Base-by-base conservation (phyloP, 495 filamentous ascomycete species). In the Talaromyces stipitatus region DNA sequence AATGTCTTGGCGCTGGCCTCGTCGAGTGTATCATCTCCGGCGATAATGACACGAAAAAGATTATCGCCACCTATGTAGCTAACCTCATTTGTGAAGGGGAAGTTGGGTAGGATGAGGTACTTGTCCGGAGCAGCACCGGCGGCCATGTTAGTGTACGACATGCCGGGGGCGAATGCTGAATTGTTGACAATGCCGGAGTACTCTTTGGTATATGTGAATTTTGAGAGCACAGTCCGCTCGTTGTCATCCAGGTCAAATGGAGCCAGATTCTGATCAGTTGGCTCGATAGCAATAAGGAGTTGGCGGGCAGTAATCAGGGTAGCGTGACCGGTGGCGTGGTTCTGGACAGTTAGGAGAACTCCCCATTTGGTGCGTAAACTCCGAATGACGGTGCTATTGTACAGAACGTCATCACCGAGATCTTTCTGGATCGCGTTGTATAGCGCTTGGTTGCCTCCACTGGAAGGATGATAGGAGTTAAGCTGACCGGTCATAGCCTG, bases 211-310 rank as follows among this genome's bases (percentile, higher is more conserved):
- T 55, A 57, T 20, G 36, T 54, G 60, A 75, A 74, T 48, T 73
- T 65, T 8, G 54, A n/a, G 36, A 83, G 79, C 4, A 82, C 24
- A 0, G 16, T 11, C 0, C 33, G 24, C 56, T 83, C 79, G 14
- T 57, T 48, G 0, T 43, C 0, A 50, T 63, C 59, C 7, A 80
- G 69, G 54, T 72, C 67, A 48, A 76, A 72, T 6, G 61, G 57
- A 0, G 45, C 14, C 11, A 80, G 57, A 27, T 72, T 77, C 0
- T 60, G 38, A 1, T 69, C 38, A 14, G 57, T 69, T 1, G 73
- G 75, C 1, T 73, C 78, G 18, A 76, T 71, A 2, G 78, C 65
- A 23, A 78, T 63, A 30, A 83, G 56, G 11, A 82, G 62, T 58
- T 78, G 76, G 26, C 69, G 73, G 3, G 76, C 75, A 47, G 62